These are phyloP conservation scores for Solanum aculeatissimum DNA, from an alignment of 305 asterid genomes.

Conservation along the genomic window DNA sequence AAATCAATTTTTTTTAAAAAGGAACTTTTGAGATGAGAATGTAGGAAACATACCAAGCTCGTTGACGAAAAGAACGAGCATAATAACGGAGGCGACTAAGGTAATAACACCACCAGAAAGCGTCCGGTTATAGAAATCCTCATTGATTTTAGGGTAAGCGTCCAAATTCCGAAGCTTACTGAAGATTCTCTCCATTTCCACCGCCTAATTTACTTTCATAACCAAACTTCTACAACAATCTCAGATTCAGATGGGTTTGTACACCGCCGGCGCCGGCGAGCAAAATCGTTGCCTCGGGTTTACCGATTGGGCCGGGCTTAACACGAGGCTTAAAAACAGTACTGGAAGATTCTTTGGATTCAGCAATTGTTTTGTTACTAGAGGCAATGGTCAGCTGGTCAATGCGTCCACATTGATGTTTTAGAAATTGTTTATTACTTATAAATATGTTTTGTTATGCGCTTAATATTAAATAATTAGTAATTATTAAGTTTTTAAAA, in stretches of 20 bases:
- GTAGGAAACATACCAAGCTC: constrained; percentile 55
- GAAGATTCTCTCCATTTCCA: constrained; percentile 35
- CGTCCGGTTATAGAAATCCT: constrained; percentile 95
- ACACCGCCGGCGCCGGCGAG: constrained; percentile 5
- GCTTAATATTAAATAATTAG: too few relatives aligned
- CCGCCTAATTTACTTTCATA: background rate
- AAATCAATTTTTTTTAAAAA: background rate
- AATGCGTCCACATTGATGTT: background rate
- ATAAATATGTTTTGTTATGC: too few relatives aligned
- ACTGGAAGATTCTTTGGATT: background rate
- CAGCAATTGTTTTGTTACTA: background rate
- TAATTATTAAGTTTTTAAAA: too few relatives aligned
- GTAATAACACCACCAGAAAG: constrained; percentile 89
- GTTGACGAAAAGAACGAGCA: constrained; percentile 68
- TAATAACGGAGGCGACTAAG: constrained; percentile 52
- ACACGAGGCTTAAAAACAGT: background rate
- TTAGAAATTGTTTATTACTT: too few relatives aligned
- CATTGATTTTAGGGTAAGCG: constrained; percentile 88
- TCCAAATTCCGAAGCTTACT: constrained; percentile 76
- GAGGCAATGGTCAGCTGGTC: background rate
- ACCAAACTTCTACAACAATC: background rate
- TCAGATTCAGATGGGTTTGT: background rate
- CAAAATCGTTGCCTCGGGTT: background rate
- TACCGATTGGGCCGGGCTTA: background rate
- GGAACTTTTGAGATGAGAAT: background rate